These are phyloP conservation scores for Picocystis sp. DNA, from an alignment of 163 green algal genomes.

Conservation along the genomic window DNA sequence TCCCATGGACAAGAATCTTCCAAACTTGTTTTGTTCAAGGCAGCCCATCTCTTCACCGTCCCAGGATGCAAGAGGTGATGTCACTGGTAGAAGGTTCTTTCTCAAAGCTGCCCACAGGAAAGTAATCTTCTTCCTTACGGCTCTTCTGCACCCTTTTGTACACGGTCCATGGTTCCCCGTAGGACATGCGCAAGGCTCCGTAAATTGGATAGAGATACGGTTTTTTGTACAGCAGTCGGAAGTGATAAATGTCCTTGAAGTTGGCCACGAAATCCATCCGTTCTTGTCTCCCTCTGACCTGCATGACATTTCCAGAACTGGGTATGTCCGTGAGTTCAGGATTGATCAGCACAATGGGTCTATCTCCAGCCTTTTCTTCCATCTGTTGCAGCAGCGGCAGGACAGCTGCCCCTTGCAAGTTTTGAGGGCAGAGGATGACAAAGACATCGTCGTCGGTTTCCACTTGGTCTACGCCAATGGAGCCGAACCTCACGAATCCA, in stretches of 20 bases:
- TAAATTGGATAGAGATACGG: conserved; percentile 49
- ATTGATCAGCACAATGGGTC: conserved; percentile 36
- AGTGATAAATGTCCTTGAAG: conserved; percentile 47
- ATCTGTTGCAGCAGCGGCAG: conserved; percentile 45
- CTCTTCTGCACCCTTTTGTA: too few relatives aligned
- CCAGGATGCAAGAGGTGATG: too few relatives aligned
- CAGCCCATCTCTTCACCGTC: too few relatives aligned
- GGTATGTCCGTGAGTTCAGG: conserved; percentile 37
- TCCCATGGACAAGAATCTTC: too few relatives aligned
- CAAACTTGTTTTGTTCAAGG: too few relatives aligned
- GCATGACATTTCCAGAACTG: conserved; percentile 31
- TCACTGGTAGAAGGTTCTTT: too few relatives aligned
- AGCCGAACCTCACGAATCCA: conserved; percentile 26
- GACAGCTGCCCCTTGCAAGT: conserved; percentile 48
- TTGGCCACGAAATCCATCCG: conserved; percentile 36
- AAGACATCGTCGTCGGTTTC: conserved; percentile 23
- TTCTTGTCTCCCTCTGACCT: conserved; percentile 33
- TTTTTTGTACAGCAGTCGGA: conserved; percentile 49
- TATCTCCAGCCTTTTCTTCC: conserved; percentile 12
- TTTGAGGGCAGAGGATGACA: conserved; percentile 55
- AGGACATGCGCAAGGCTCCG: conserved; percentile 37
- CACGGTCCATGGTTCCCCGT: conserved; percentile 32
- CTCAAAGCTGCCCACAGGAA: too few relatives aligned
- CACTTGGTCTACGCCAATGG: conserved; percentile 22
- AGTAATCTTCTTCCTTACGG: too few relatives aligned